Conservation (phyloP, 1,139 yeast species). For the Taiozyma sp. region DNA sequence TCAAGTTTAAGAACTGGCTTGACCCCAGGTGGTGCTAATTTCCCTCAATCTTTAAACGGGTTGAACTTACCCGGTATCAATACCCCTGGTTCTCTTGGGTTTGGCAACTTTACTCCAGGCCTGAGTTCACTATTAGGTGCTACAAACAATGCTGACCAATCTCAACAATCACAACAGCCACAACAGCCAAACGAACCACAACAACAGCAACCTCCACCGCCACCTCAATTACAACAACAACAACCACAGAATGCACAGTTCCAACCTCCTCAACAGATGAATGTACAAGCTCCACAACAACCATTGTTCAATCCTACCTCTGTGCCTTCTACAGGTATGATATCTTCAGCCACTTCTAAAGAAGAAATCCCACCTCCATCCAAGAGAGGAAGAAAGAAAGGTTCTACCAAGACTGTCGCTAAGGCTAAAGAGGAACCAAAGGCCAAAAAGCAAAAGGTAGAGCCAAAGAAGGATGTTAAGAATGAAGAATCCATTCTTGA, state of each 20-base stretch:
- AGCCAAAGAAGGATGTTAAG: constrained; percentile 5
- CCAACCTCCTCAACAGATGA: constrained; percentile 6
- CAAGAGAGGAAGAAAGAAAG: constrained; percentile 13
- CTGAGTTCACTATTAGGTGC: constrained; percentile 36
- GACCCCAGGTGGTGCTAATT: constrained; percentile 39
- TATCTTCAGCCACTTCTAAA: constrained; percentile 1
- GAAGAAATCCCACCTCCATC: background rate
- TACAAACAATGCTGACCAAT: constrained; percentile 15
- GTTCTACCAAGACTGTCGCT: background rate
- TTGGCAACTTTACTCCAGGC: constrained; percentile 34
- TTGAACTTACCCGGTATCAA: constrained; percentile 35
- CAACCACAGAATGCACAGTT: constrained; percentile 3
- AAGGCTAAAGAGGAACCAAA: constrained; percentile 8
- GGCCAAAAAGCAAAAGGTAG: constrained; percentile 1
- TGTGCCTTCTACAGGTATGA: background rate
- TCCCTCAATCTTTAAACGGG: constrained; percentile 23
- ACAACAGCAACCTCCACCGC: constrained; percentile 2
- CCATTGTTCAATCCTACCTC: constrained; percentile 1
- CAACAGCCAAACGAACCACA: constrained; percentile 3
- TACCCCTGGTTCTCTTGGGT: constrained; percentile 34
- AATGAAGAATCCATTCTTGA: constrained; percentile 8
- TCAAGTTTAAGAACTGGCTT: constrained; percentile 60
- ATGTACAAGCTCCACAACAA: constrained; percentile 1
- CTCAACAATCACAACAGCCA: constrained; percentile 14
- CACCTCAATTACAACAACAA: background rate